Percentiles rank a stretch among this genome's conserved stretches.
phyloP scores from a whole-genome alignment of 768 basidiomycete species.

The Sporobolomyces phaffii region DNA sequence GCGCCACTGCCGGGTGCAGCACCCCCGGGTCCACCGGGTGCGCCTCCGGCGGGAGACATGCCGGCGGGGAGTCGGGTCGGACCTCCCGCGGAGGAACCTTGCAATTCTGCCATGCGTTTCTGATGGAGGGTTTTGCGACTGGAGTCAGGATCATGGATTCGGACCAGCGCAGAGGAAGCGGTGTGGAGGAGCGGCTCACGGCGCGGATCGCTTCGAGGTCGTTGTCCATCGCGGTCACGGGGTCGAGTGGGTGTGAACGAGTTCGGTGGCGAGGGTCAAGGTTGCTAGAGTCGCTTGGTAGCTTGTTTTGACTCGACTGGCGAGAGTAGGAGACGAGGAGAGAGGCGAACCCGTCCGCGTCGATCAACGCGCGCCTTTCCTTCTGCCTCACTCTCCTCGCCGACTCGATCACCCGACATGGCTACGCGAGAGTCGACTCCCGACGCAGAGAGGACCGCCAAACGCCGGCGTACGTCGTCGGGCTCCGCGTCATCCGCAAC shows the following conservation, averaged over 20 bases:
- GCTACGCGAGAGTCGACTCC: too few relatives aligned
- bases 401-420: too few relatives aligned
- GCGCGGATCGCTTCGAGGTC: slow-evolving; percentile 53
- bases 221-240: slow-evolving; percentile 45
- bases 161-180: too few relatives aligned
- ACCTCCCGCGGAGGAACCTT: slow-evolving; percentile 34
- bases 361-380: too few relatives aligned
- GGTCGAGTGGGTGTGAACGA: too few relatives aligned
- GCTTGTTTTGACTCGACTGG: too few relatives aligned
- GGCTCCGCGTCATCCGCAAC: neutral
- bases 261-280: too few relatives aligned
- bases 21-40: slow-evolving; percentile 17
- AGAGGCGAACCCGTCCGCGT: too few relatives aligned
- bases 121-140: slow-evolving; percentile 12
- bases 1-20: slow-evolving; percentile 35
- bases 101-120: slow-evolving; percentile 49
- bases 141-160: too few relatives aligned
- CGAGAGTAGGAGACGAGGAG: too few relatives aligned
- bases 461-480: slow-evolving; percentile 4
- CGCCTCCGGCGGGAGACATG: slow-evolving; percentile 18
- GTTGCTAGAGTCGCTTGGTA: too few relatives aligned
- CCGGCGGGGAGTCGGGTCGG: slow-evolving; percentile 31
- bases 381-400: too few relatives aligned
- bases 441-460: neutral
- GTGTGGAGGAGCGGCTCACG: slow-evolving; percentile 42